A percentile compares a stretch with the other conserved stretches of the same genome.
These are phyloP conservation scores for Nannochloris sp. DNA, from an alignment of 139 green algal genomes.

Conservation along the genomic window DNA sequence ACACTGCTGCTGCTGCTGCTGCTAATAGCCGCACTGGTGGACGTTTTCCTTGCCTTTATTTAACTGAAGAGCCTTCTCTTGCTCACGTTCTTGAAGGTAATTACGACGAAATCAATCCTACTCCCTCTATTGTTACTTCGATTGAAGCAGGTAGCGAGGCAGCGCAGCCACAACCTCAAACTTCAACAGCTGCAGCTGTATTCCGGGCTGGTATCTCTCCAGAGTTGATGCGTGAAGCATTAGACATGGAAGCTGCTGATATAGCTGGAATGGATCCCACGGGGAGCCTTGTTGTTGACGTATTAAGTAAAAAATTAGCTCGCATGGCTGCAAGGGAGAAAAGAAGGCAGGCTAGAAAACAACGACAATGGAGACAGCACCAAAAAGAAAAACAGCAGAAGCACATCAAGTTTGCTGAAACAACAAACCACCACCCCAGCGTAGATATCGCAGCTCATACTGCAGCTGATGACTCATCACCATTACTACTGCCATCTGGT, in stretches of 20 bases:
- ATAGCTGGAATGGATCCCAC: not conserved
- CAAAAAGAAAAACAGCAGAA: no score
- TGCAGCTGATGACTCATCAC: no score
- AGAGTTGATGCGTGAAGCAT: conserved; percentile 5
- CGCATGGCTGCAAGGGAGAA: conserved; percentile 1
- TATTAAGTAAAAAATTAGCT: conserved; percentile 17
- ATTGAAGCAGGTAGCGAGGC: not conserved
- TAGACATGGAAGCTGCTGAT: conserved; percentile 1
- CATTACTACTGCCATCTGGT: no score
- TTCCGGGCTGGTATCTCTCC: not conserved
- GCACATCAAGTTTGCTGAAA: no score
- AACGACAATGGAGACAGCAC: not conserved
- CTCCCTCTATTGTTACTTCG: not conserved
- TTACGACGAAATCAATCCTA: no score
- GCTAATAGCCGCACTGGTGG: no score
- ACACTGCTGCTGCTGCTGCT: no score
- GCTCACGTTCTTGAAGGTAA: no score
- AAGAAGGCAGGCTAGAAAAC: not conserved
- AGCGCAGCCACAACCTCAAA: conserved; percentile 2
- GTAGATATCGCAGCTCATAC: no score
- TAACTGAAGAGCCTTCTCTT: no score
- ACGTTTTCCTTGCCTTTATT: no score
- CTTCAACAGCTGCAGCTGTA: not conserved
- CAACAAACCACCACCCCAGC: no score
- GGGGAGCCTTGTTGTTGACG: conserved; percentile 1